Evolutionary conservation across 1,139 yeast species (phyloP), one percentile per base, ranked within the genome.

Genomic region (Kodamaea alishanica): DNA sequence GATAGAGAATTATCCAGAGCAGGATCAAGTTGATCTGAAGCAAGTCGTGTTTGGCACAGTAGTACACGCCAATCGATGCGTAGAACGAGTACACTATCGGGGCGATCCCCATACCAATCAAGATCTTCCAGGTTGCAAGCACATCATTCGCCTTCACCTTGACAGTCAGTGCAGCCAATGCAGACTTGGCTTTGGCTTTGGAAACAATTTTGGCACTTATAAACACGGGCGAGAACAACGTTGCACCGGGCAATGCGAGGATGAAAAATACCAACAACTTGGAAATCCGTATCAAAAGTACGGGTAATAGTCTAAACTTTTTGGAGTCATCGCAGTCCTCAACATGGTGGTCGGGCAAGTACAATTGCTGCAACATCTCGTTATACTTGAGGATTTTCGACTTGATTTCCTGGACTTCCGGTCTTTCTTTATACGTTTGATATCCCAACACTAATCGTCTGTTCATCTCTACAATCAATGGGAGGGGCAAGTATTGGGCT

Each of bases 101-200:
- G 0, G 97, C 94, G 43, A 87, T 68, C 6, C 92, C 95, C 78
- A 92, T 75, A 28, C 92, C 81, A 33, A 92, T 90, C 48, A 92
- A 70, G 32, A 92, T 81, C 61, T 92, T 92, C 98, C 98, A 71
- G 3, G 75, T 67, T 8, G 73, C 71, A 33, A 71, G 49, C 10
- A 71, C 77, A 51, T 71, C 77, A 20, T 59, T 65, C 11, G 75
- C 77, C 45, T 67, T 65, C 41, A 71, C 63, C 43, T 71, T 71
- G 9, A 71, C 77, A 12, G 64, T 61, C 8, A 73, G 66, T 5
- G 61, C 64, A 3, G 67, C 73, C 40, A 71, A 55, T 4, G 76
- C 77, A 42, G 65, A 61, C 33, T 58, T 55, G 25, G 73, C 74
- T 49, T 70, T 71, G 29, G 50, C 46, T 24, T 49, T 59, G 6